These are phyloP conservation scores for Rubia occidens DNA, from an alignment of 305 asterid species.

Conservation along the genomic window DNA sequence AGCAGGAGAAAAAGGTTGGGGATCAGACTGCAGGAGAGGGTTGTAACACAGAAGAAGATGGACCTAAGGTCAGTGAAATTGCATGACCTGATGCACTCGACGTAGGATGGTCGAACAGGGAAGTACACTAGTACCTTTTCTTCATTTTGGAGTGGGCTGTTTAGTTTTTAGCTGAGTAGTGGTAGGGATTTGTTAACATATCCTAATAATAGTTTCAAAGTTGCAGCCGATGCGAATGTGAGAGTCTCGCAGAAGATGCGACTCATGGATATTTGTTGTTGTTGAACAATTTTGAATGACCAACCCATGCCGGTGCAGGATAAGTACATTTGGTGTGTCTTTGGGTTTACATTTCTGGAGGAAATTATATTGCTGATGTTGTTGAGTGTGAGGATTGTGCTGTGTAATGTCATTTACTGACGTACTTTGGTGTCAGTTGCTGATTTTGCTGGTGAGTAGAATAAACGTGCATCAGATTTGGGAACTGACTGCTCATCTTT, in stretches of 20 bases:
- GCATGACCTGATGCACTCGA: background rate
- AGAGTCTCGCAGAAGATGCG: constrained; percentile 5
- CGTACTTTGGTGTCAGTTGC: background rate
- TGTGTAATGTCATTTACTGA: background rate
- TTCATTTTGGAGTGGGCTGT: constrained; percentile 8
- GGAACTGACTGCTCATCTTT: background rate
- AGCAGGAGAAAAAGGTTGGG: constrained; percentile 28
- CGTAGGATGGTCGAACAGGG: constrained; percentile 14
- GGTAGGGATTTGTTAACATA: constrained; percentile 2
- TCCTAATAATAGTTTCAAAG: background rate
- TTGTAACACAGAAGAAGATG: constrained; percentile 23
- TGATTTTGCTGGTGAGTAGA: background rate
- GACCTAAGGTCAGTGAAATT: constrained; percentile 15
- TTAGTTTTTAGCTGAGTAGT: constrained; percentile 2
- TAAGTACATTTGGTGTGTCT: background rate
- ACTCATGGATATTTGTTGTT: background rate
- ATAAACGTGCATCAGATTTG: background rate
- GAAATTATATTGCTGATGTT: background rate
- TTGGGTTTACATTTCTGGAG: background rate
- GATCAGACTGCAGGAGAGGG: constrained; percentile 15
- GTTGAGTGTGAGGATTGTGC: background rate
- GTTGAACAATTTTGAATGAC: background rate
- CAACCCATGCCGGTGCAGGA: background rate
- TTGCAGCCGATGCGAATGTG: constrained; percentile 11
- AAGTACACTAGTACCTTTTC: background rate